Base-by-base conservation (phyloP, 345 rosid genomes). In the Sonneratia caseolaris region DNA sequence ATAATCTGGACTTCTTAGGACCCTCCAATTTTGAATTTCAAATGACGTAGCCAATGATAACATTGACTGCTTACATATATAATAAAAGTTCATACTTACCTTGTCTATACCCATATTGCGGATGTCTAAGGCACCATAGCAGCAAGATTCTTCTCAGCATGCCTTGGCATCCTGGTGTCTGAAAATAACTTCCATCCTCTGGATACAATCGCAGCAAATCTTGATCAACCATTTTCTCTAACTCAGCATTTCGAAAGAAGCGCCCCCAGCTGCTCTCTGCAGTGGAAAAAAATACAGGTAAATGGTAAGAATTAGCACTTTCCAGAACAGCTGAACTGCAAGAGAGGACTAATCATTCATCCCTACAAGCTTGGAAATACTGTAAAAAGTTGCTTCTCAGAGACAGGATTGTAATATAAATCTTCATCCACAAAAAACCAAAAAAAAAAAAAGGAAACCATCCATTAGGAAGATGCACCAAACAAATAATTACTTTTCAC, bases 201-300 rank as follows among this genome's bases (percentile, higher is more conserved):
- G 99, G 99, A 84, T 95, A 95, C 72, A 95, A 84, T 56, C 99
- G 89, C 1, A 97, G 87, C 16, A 95, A 83, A 80, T 95, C 99
- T 79, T 92, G 92, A 79, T 95, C 97, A 70, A 95, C 86, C 71
- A 91, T 92, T 82, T 89, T 95, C 79, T 92, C 99, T 72, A 95
- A 81, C 85, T 92, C 98, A 15, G 98, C 98, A 76, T 87, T 92
- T 37, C 92, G 90, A 78, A 92, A 95, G 84, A 88, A 89, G 55
- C 93, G 93, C 37, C 98, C 88, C 99, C 99, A 95, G 47, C 90
- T 85, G 84, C 99, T 95, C 77, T 95, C 99, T 92, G 86, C 55
- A 68, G 13, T 5, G 37, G 56, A 61, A 4, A 62, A 72, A 36
- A 27, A 37, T 12, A 19, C 49, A 37, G 66, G 61, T 42, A 5